Percentiles rank a stretch among this genome's conserved stretches.
Conservation (phyloP, 2,329 filamentous ascomycete species). For the Dactylellina sp. region DNA sequence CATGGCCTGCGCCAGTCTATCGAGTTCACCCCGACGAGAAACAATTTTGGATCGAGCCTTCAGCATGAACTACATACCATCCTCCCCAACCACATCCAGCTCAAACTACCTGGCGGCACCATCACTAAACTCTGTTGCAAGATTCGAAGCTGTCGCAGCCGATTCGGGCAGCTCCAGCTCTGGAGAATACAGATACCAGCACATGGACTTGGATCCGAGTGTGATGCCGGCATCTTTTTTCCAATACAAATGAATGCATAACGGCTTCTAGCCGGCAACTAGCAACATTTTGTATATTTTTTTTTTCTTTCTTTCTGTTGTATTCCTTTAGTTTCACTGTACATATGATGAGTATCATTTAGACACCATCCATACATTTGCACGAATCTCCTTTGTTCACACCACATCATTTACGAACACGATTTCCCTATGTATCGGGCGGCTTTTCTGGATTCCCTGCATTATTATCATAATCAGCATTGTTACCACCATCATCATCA, state of each 20-base stretch:
- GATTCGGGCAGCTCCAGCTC: constrained; percentile 13
- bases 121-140: constrained; percentile 43
- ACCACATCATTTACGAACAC: constrained; percentile 15
- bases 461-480: constrained; percentile 15
- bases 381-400: constrained; percentile 44
- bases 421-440: constrained; percentile 53
- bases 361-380: constrained; percentile 3
- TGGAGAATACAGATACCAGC: constrained; percentile 33
- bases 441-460: constrained; percentile 32
- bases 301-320: background rate
- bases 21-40: constrained; percentile 49
- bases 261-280: background rate
- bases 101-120: constrained; percentile 30
- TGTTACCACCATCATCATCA: too few species aligned
- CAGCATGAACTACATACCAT: constrained; percentile 56
- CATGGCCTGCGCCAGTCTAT: constrained; percentile 46
- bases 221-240: constrained; percentile 56
- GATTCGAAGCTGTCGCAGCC: constrained; percentile 48
- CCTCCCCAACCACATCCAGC: constrained; percentile 33
- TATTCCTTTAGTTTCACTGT: constrained; percentile 21
- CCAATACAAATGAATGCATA: constrained; percentile 26
- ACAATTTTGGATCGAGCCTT: constrained; percentile 54
- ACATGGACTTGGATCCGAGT: constrained; percentile 40
- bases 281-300: background rate
- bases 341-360: constrained; percentile 21